Percentiles rank a stretch among this genome's conserved stretches.
phyloP scores from a whole-genome alignment of 805 yeast species.

The Saccharomycopsis sp. region DNA sequence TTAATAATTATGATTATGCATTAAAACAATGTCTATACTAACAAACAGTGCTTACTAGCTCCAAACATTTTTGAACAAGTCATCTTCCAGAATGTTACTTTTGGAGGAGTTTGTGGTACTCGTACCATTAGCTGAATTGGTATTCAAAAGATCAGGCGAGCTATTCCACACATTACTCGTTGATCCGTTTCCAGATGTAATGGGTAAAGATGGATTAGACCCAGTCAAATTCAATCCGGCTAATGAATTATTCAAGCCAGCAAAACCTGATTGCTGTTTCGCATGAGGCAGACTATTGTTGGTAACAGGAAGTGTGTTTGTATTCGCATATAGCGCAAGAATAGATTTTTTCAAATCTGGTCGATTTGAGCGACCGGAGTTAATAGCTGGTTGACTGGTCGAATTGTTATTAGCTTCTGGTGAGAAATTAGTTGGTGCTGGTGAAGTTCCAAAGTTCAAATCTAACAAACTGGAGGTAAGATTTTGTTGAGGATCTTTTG shows the following conservation, averaged over 20 bases:
- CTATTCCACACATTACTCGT: conserved; percentile 11
- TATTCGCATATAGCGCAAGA: conserved; percentile 76
- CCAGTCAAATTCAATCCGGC: conserved; percentile 12
- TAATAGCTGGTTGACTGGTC: conserved; percentile 19
- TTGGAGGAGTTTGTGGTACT: conserved; percentile 22
- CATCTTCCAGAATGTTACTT: conserved; percentile 42
- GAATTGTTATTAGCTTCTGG: conserved; percentile 4
- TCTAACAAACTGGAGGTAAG: conserved; percentile 14
- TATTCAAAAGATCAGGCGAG: not conserved
- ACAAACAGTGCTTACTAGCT: too few species aligned
- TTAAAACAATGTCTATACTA: too few species aligned
- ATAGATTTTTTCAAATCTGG: conserved; percentile 92
- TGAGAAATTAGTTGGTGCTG: conserved; percentile 16
- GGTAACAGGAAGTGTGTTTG: conserved; percentile 25
- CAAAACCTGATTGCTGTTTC: not conserved
- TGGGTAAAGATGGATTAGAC: not conserved
- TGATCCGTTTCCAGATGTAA: conserved; percentile 4
- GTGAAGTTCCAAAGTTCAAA: conserved; percentile 20
- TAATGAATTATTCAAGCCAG: conserved; percentile 14
- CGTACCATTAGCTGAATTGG: conserved; percentile 3
- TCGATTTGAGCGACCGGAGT: conserved; percentile 30
- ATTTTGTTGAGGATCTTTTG: not conserved
- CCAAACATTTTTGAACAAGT: conserved; percentile 67
- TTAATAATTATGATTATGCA: too few species aligned
- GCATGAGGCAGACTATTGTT: not conserved